Conservation (phyloP, 345 rosid genomes). For the Aquilaria malaccensis region DNA sequence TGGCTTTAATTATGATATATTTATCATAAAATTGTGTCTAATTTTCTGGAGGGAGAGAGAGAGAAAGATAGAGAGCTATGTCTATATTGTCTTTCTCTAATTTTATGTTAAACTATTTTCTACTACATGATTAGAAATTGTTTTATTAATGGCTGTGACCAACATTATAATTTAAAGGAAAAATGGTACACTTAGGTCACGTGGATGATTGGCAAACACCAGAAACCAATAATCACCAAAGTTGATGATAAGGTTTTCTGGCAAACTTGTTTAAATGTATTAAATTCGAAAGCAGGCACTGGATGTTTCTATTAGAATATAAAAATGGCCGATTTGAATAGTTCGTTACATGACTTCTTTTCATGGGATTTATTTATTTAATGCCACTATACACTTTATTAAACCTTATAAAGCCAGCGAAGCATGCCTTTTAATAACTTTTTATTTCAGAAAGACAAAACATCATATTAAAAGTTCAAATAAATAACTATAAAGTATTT, state of each 20-base stretch:
- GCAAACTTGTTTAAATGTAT: neutral
- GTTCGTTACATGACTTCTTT: slow-evolving; percentile 11
- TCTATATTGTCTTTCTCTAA: too few relatives aligned
- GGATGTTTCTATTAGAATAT: too few relatives aligned
- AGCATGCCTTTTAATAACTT: slow-evolving; percentile 13
- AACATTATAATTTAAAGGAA: too few relatives aligned
- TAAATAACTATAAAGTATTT: neutral
- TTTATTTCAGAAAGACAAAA: neutral
- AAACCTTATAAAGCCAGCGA: slow-evolving; percentile 14
- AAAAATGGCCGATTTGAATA: neutral
- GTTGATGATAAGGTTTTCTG: neutral
- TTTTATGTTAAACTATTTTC: too few relatives aligned
- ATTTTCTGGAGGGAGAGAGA: too few relatives aligned
- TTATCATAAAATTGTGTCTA: too few relatives aligned
- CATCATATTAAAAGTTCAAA: neutral
- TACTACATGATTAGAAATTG: too few relatives aligned
- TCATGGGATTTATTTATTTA: neutral
- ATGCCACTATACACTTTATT: neutral
- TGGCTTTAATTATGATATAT: too few relatives aligned
- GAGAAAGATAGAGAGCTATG: too few relatives aligned
- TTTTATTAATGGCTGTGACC: too few relatives aligned
- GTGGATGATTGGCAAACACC: neutral
- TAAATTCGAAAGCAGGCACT: neutral
- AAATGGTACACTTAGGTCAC: neutral
- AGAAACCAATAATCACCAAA: neutral